phyloP scores from a whole-genome alignment of 75 land plant species.

The Selaginella tamariscina region DNA sequence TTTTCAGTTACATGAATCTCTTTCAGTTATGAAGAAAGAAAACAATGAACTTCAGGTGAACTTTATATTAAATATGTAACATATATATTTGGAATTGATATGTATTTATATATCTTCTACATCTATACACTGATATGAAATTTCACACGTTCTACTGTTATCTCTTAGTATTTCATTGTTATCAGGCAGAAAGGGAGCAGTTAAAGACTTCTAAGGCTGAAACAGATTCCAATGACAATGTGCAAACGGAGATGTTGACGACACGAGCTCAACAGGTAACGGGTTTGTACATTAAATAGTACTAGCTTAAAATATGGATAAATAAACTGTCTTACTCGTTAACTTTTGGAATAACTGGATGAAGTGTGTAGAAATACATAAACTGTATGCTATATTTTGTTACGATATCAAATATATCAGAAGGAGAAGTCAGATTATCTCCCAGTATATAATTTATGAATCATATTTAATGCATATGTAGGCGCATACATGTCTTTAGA shows the following conservation, averaged over 20 bases:
- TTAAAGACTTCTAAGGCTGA: background rate
- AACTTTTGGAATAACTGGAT: background rate
- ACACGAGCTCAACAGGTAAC: background rate
- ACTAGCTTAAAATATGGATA: too few relatives aligned
- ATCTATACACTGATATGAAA: too few relatives aligned
- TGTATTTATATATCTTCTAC: background rate
- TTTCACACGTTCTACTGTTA: background rate
- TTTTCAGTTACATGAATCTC: slow-evolving; percentile 9
- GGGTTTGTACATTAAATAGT: too few relatives aligned
- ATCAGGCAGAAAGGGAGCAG: slow-evolving; percentile 12
- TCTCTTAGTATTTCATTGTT: background rate
- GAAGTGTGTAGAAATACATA: too few relatives aligned
- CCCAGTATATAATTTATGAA: too few relatives aligned
- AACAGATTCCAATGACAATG: background rate
- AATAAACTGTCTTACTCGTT: too few relatives aligned
- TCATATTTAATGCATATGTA: too few relatives aligned
- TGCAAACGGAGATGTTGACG: background rate
- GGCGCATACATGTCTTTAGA: too few relatives aligned
- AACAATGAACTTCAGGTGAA: slow-evolving; percentile 16
- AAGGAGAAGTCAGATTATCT: too few relatives aligned
- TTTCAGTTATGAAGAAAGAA: slow-evolving; percentile 11
- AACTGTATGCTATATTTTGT: background rate
- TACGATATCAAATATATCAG: too few relatives aligned
- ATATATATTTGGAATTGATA: background rate
- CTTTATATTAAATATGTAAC: background rate